Conservation (phyloP, 805 yeast genomes). For the Yarrowia bubula region DNA sequence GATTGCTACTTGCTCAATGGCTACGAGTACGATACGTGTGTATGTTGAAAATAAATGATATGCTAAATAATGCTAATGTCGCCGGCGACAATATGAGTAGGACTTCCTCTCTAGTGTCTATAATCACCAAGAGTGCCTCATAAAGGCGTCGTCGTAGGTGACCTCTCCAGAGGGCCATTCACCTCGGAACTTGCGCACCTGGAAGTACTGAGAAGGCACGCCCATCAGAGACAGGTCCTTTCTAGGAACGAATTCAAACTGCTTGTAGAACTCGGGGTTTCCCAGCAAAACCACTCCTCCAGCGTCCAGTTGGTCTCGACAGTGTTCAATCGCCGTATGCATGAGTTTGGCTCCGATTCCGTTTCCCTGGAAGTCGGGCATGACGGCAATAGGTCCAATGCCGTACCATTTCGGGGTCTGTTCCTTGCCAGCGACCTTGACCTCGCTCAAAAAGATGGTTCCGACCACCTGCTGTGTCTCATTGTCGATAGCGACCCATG, state of each 20-base stretch:
- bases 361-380: slow-evolving; percentile 21
- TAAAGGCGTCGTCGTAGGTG: slow-evolving; percentile 21
- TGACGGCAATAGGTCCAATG: slow-evolving; percentile 17
- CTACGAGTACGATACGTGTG: background rate
- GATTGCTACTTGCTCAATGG: no score
- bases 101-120: background rate
- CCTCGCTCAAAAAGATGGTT: slow-evolving; percentile 13
- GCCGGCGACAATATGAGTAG: slow-evolving; percentile 10
- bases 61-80: slow-evolving; percentile 15
- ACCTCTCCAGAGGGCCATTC: slow-evolving; percentile 25
- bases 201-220: slow-evolving; percentile 21
- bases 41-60: background rate
- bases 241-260: slow-evolving; percentile 21
- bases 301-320: slow-evolving; percentile 6
- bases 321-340: slow-evolving; percentile 23
- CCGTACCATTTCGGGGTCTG: slow-evolving; percentile 24
- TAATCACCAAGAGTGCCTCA: slow-evolving; percentile 18
- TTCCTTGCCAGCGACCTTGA: background rate
- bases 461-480: slow-evolving; percentile 17
- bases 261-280: slow-evolving; percentile 23
- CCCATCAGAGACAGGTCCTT: slow-evolving; percentile 21
- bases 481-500: slow-evolving; percentile 19
- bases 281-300: slow-evolving; percentile 20
- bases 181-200: slow-evolving; percentile 20
- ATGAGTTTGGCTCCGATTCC: slow-evolving; percentile 19